These are phyloP conservation scores for Escovopsis sp. DNA, from an alignment of 2,329 filamentous ascomycete genomes.

Conservation along the genomic window DNA sequence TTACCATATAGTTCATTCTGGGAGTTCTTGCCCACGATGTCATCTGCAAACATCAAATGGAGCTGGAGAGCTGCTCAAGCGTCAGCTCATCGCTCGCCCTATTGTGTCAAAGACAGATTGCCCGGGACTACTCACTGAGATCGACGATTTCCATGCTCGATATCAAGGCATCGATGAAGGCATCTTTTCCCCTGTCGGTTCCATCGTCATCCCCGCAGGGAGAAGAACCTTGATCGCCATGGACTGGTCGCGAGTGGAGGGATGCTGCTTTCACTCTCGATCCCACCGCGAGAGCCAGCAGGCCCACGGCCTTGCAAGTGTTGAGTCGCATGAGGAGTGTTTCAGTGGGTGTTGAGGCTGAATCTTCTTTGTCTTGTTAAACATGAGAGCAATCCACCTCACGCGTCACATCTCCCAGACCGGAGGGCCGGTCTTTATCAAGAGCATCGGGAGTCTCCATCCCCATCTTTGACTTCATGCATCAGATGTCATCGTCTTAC, in stretches of 20 bases:
- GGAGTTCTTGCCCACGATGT: constrained; percentile 4
- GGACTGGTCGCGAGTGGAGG: background rate
- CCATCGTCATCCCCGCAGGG: background rate
- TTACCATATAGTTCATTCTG: constrained; percentile 5
- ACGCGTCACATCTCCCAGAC: too few relatives aligned
- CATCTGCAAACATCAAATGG: constrained; percentile 5
- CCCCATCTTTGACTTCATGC: too few relatives aligned
- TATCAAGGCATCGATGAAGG: constrained; percentile 3
- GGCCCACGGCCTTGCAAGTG: constrained; percentile 1
- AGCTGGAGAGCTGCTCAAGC: constrained; percentile 2
- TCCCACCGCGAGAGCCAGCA: background rate
- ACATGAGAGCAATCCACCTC: too few relatives aligned
- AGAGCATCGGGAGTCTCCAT: too few relatives aligned
- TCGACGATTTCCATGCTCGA: constrained; percentile 3
- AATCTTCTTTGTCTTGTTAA: too few relatives aligned
- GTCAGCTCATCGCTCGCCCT: background rate
- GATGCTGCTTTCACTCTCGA: background rate
- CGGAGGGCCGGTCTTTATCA: too few relatives aligned
- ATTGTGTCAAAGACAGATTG: background rate
- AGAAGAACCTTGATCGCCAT: too few relatives aligned
- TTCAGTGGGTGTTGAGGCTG: too few relatives aligned
- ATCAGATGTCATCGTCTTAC: too few relatives aligned
- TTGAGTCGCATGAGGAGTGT: background rate
- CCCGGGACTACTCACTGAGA: background rate
- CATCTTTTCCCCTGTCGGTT: background rate